A percentile compares a stretch with the other conserved stretches of the same genome.
Conservation (phyloP, 108 stramenopile species). For the Seminavis robusta region DNA sequence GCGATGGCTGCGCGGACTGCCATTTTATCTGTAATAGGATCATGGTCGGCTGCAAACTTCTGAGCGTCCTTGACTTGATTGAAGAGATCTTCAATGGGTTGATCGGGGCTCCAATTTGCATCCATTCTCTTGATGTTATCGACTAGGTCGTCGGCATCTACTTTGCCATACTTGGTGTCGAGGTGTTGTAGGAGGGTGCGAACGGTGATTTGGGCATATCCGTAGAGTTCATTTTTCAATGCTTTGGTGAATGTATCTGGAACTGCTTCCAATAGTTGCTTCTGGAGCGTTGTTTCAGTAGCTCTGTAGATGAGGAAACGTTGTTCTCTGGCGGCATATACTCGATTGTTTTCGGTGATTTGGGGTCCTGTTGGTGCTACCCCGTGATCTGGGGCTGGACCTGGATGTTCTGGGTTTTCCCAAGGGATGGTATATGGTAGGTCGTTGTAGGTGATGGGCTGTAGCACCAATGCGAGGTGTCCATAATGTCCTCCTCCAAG, state of each 20-base stretch:
- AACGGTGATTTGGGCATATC: not conserved
- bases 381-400: not conserved
- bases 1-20: not conserved
- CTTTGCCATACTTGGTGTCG: not conserved
- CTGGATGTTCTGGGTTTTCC: not conserved
- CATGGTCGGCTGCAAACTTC: too few species aligned
- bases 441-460: not conserved
- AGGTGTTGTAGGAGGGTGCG: slow-evolving; percentile 1
- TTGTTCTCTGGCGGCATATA: not conserved
- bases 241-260: not conserved
- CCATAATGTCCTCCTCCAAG: slow-evolving; percentile 11
- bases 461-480: not conserved
- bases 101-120: not conserved
- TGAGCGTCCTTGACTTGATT: not conserved
- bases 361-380: not conserved
- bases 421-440: not conserved
- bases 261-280: slow-evolving; percentile 1
- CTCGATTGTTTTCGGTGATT: not conserved
- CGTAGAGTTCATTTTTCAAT: not conserved
- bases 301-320: not conserved
- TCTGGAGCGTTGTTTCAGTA: not conserved
- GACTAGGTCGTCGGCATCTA: not conserved
- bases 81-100: not conserved
- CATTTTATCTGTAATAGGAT: slow-evolving; percentile 2
- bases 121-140: slow-evolving; percentile 1